Evolutionary conservation across 257 asterid genomes (phyloP), one percentile per base, ranked within the genome.

Genomic region (Solanum pennellii): DNA sequence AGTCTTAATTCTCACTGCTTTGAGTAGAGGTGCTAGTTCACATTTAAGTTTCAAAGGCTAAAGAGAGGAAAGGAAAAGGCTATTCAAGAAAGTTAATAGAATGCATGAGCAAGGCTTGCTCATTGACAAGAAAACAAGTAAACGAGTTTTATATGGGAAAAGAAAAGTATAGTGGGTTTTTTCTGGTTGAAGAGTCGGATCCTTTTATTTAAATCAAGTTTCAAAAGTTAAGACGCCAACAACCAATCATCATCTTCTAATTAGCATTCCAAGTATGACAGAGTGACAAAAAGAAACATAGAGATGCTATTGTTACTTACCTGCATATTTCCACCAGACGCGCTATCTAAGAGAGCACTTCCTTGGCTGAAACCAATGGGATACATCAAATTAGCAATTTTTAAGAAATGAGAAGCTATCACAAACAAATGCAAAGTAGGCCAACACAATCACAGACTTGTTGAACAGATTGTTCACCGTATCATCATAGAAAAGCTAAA

Each of bases 311-410:
- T 73, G 66, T 74, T 84, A 91, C 98, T 92, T 92, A 95, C 99
- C 75, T 90, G 91, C 99, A 97, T 97, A 93, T 94, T 93, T 89
- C 99, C 99, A 86, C 99, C 99, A 42, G 97, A 88, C 25, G 88
- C 84, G 33, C 89, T 88, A 90, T 97, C 99, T 94, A 97, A 91
- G 35, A 94, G 49, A 5, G 99, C 93, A 89, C 98, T 96, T 89
- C 99, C 99, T 89, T 96, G 98, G 90, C 99, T 97, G 96, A 89
- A 92, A 59, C 42, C 31, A 83, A 89, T 4, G 31, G 84, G 83
- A 89, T 79, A 87, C 79, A 88, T 65, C 87, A 88, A 87, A 76
- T 87, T 69, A 90, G 60, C 75, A 79, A 76, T 27, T 59, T 79
- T 45, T 2, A 86, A 69, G 56, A 66, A 60, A 83, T 89, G 76